Evolutionary conservation across 2,329 filamentous ascomycete species (phyloP).

Genomic region (Xylariaceae sp.): DNA sequence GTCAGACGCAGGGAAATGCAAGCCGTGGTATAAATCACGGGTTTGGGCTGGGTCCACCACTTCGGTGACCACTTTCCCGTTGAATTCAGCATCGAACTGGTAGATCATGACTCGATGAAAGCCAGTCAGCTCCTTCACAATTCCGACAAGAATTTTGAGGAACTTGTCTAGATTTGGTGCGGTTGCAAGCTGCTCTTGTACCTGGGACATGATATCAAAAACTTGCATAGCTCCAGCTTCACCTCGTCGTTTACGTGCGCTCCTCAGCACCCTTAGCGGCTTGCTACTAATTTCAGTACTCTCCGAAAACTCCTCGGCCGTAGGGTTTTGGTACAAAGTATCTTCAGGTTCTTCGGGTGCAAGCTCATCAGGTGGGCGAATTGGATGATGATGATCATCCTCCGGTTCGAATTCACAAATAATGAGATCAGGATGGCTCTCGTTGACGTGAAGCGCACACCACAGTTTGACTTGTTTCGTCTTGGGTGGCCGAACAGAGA

Average conservation of each 20-base stretch:
- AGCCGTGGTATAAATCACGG: slow-evolving; percentile 78
- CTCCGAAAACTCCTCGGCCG: slow-evolving; percentile 67
- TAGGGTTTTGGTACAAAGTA: slow-evolving; percentile 69
- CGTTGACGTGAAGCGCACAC: slow-evolving; percentile 80
- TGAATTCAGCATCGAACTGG: slow-evolving; percentile 79
- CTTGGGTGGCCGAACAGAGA: slow-evolving; percentile 62
- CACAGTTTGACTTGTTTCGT: slow-evolving; percentile 65
- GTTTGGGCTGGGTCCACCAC: slow-evolving; percentile 76
- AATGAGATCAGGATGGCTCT: slow-evolving; percentile 63
- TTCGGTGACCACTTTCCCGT: slow-evolving; percentile 83
- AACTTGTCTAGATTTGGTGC: slow-evolving; percentile 69
- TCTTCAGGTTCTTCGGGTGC: slow-evolving; percentile 65
- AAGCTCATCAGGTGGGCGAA: slow-evolving; percentile 58
- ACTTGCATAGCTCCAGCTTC: slow-evolving; percentile 85
- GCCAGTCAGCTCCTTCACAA: slow-evolving; percentile 84
- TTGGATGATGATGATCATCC: slow-evolving; percentile 65
- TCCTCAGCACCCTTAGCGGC: slow-evolving; percentile 71
- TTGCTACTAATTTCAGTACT: slow-evolving; percentile 74
- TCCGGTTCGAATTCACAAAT: slow-evolving; percentile 89
- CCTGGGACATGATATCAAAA: slow-evolving; percentile 87
- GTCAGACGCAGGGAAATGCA: slow-evolving; percentile 85
- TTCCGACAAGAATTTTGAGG: slow-evolving; percentile 75
- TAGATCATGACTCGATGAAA: slow-evolving; percentile 94
- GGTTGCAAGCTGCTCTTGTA: slow-evolving; percentile 78
- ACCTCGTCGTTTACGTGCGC: slow-evolving; percentile 69